Conservation (phyloP, 2,329 filamentous ascomycete genomes). For the Arthrobotrys sphaeroides region DNA sequence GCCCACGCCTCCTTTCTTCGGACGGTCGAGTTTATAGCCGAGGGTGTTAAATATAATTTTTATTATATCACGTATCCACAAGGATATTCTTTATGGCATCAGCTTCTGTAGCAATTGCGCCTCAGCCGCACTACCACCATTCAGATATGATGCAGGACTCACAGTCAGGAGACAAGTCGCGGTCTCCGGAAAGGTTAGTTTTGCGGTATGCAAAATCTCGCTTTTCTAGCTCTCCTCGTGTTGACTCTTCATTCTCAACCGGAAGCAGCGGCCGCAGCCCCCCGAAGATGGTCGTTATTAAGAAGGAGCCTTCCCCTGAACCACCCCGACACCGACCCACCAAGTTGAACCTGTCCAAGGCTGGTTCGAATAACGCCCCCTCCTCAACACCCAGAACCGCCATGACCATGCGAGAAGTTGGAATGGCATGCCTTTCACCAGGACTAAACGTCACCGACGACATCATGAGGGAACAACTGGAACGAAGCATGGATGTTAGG, state of each 20-base stretch:
- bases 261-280: conserved; percentile 46
- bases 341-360: conserved; percentile 79
- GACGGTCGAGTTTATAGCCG: conserved; percentile 36
- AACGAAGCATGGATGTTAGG: conserved; percentile 89
- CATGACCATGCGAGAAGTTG: conserved; percentile 87
- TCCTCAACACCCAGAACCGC: conserved; percentile 72
- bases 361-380: conserved; percentile 64
- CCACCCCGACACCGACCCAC: conserved; percentile 78
- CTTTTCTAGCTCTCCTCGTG: conserved; percentile 53
- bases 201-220: conserved; percentile 49
- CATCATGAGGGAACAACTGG: conserved; percentile 93
- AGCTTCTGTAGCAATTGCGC: conserved; percentile 54
- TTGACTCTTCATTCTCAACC: conserved; percentile 48
- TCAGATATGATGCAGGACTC: conserved; percentile 49
- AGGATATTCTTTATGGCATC: conserved; percentile 53
- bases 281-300: conserved; percentile 84
- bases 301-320: conserved; percentile 94
- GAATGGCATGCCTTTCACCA: conserved; percentile 90
- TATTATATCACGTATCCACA: conserved; percentile 37
- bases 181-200: conserved; percentile 54
- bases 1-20: conserved; percentile 32
- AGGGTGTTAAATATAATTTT: conserved; percentile 46
- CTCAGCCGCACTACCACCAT: conserved; percentile 51
- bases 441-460: conserved; percentile 97
- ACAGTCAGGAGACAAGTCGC: conserved; percentile 48